Evolutionary conservation across 768 basidiomycete genomes (phyloP), one percentile per base, ranked within the genome.

Genomic region (Podaxis sp.): DNA sequence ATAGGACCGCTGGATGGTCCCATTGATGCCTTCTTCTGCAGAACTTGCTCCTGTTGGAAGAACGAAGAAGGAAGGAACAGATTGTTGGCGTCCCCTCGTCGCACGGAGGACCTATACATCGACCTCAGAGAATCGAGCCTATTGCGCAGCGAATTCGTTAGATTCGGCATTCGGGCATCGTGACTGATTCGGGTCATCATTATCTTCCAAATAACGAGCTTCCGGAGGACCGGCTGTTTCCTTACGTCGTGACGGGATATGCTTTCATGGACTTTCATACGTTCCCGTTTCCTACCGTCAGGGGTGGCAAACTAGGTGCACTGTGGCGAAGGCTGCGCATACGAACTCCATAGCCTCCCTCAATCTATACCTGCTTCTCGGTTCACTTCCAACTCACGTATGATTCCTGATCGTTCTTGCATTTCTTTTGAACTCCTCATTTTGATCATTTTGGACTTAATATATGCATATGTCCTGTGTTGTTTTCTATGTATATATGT

Each of bases 1-100:
- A 52, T 63, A 36, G 49, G 61, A 4, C 36, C 9, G 48, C 30
- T 63, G 61, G 59, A 26, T 46, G 46, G 48, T 15, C n/a, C 54
- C 30, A 55, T 46, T 28, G 38, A 15, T 42, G 15, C 33, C 52
- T 44, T 42, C 33, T 36, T 54, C 52, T 28, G 30, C 46, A 19
- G 33, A n/a, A 48, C 42, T 39, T 57, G 44, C 46, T 24, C 19
- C 33, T 39, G 33, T n/a, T 38, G 48, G 33, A 56, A 40, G 36
- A 38, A 12, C 44, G 26, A 40, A 39, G 38, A 13, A 22, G 44
- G 44, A 57, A 62, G 52, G 44, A 57, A n/a, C 44, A 15, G 38
- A 26, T 55, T 33, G 33, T 30, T 38, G 8, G 44, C 11, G 26
- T n/a, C 52, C 46, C 52, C 53, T 48, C 17, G 48, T 26, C 15